phyloP scores from a whole-genome alignment of 495 filamentous ascomycete species.

The Hypomontagnella submonticulosa region DNA sequence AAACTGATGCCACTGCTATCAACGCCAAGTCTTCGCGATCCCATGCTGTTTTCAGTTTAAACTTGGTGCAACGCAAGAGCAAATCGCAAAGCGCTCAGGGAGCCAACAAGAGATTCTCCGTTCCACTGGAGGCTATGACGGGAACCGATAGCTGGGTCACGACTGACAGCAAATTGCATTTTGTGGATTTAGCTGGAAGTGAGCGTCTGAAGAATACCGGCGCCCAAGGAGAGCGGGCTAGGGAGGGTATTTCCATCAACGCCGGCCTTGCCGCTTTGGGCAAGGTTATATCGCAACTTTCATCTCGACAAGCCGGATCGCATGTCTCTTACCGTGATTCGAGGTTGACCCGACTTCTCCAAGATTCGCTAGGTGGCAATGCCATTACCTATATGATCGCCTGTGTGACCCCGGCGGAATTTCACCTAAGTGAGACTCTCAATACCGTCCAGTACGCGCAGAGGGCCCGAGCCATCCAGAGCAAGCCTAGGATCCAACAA shows the following conservation, averaged over 20 bases:
- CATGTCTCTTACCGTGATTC: conserved; percentile 99
- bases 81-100: conserved; percentile 63
- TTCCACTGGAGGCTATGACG: conserved; percentile 84
- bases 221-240: conserved; percentile 93
- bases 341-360: conserved; percentile 91
- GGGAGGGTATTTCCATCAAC: conserved; percentile 98
- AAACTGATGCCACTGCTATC: conserved; percentile 98
- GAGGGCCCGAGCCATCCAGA: conserved; percentile 94
- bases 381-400: conserved; percentile 99
- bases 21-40: conserved; percentile 99
- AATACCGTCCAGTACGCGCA: conserved; percentile 99
- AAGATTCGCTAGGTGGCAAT: conserved; percentile 98
- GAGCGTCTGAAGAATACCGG: conserved; percentile 97
- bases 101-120: conserved; percentile 86
- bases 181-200: conserved; percentile 97
- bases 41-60: conserved; percentile 96
- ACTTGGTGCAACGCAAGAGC: conserved; percentile 86
- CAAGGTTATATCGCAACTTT: conserved; percentile 98
- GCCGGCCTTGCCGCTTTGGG: conserved; percentile 93
- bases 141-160: conserved; percentile 76
- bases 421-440: conserved; percentile 96
- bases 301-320: conserved; percentile 84
- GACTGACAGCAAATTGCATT: conserved; percentile 97
- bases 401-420: conserved; percentile 96
- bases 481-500: conserved; percentile 96